phyloP scores from a whole-genome alignment of 2,329 filamentous ascomycete genomes.

The Microcera coccophila region DNA sequence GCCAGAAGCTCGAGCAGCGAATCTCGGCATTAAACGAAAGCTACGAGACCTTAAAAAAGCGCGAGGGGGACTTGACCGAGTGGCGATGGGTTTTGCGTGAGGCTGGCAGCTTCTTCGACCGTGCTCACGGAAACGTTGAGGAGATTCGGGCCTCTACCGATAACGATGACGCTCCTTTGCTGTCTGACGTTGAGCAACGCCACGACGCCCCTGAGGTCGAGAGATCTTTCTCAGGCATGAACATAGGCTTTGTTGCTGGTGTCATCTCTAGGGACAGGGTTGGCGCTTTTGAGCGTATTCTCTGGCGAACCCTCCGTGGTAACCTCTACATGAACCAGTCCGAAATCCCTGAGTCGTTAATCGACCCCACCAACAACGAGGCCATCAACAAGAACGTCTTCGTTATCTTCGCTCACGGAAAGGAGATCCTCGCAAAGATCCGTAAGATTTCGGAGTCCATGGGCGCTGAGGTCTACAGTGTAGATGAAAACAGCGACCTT shows the following conservation, averaged over 20 bases:
- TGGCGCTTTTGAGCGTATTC: slow-evolving; percentile 90
- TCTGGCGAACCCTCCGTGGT: slow-evolving; percentile 94
- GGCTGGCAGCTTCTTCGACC: slow-evolving; percentile 95
- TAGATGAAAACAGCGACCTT: slow-evolving; percentile 95
- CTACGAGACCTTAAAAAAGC: slow-evolving; percentile 97
- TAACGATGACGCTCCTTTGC: slow-evolving; percentile 86
- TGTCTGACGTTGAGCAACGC: slow-evolving; percentile 89
- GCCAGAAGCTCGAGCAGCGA: slow-evolving; percentile 87
- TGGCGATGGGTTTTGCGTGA: slow-evolving; percentile 98
- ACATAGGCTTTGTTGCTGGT: slow-evolving; percentile 96
- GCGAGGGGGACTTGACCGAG: slow-evolving; percentile 93
- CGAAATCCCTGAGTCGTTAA: slow-evolving; percentile 88
- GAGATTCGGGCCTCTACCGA: slow-evolving; percentile 90
- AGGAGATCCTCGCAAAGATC: slow-evolving; percentile 98
- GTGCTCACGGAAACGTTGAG: slow-evolving; percentile 92
- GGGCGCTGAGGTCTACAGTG: slow-evolving; percentile 90
- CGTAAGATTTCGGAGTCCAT: slow-evolving; percentile 98
- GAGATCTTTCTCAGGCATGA: slow-evolving; percentile 92
- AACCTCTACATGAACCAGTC: slow-evolving; percentile 99
- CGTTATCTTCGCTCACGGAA: slow-evolving; percentile 97
- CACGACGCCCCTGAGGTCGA: slow-evolving; percentile 64
- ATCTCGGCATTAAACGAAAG: slow-evolving; percentile 92
- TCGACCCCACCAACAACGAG: slow-evolving; percentile 91
- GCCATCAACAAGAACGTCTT: slow-evolving; percentile 96
- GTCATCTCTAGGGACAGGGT: slow-evolving; percentile 92